phyloP scores from a whole-genome alignment of 768 basidiomycete species.

The Naganishia vaughanmartiniae region DNA sequence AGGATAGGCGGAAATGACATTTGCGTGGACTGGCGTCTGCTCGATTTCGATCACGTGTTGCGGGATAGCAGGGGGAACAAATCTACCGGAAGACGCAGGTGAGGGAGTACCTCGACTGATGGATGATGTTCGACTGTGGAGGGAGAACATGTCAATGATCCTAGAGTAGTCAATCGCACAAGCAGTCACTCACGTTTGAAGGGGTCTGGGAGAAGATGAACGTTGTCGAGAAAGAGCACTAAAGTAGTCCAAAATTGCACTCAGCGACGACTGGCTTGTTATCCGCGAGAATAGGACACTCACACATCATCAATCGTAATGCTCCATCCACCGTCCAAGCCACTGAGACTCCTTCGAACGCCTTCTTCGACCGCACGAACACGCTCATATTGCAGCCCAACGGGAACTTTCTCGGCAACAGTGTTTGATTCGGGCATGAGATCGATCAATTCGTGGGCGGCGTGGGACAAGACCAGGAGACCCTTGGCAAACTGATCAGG shows the following conservation, averaged over 20 bases:
- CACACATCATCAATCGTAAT: slow-evolving; percentile 27
- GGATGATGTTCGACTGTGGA: not conserved
- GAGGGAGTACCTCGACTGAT: slow-evolving; percentile 14
- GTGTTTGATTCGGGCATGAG: slow-evolving; percentile 18
- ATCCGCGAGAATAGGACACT: not conserved
- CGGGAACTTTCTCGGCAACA: slow-evolving; percentile 6
- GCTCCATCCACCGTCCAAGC: slow-evolving; percentile 30
- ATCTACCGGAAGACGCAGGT: not conserved
- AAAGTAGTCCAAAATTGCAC: not conserved
- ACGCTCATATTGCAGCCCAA: slow-evolving; percentile 25
- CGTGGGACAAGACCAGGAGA: slow-evolving; percentile 29
- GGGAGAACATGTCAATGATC: not conserved
- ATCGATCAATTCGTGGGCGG: slow-evolving; percentile 17
- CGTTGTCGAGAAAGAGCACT: slow-evolving; percentile 8
- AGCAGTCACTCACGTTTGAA: slow-evolving; percentile 5
- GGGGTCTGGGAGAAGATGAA: not conserved
- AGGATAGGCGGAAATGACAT: slow-evolving; percentile 31
- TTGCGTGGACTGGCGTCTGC: slow-evolving; percentile 12
- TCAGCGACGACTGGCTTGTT: not conserved
- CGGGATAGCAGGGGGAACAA: slow-evolving; percentile 17
- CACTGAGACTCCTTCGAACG: slow-evolving; percentile 30
- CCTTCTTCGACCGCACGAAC: slow-evolving; percentile 31
- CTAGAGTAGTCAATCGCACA: not conserved
- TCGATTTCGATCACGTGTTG: slow-evolving; percentile 18
- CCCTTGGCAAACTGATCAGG: slow-evolving; percentile 26